Evolutionary conservation across 2,329 filamentous ascomycete genomes (phyloP), one percentile per base, ranked within the genome.

Genomic region (Xylaria sp.): DNA sequence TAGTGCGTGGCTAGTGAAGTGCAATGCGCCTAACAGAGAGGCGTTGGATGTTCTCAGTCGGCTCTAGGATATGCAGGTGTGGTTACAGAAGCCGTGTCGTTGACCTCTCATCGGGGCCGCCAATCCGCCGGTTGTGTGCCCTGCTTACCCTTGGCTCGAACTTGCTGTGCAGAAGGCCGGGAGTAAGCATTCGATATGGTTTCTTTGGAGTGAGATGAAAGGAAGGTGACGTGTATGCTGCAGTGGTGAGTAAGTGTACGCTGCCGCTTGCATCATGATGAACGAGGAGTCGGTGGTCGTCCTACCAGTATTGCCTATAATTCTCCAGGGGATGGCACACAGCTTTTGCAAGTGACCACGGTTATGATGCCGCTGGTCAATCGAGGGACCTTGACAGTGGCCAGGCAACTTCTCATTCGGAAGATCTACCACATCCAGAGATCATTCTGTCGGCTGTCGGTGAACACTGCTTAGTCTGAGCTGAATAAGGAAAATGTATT

Each of bases 381-480:
- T 56, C 21, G 21, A 63, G 59, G 51, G 33, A 49, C 55, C 52
- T 61, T 63, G 63, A 56, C 60, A 31, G 56, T 15, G 43, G 57
- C 37, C 43, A 63, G 56, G 47, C 28, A 57, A 7, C 38, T 50
- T 47, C 42, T 45, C 52, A 25, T 54, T 65, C 56, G 64, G 61
- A 64, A 56, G 64, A 64, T 63, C 64, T 66, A 40, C 64, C 61
- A 31, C 40, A 64, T 61, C 57, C 25, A 64, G 61, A 46, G 61
- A 64, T 64, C 57, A 53, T 53, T 56, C 14, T 47, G 53, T 66
- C 61, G 64, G 64, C 57, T 59, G 55, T 55, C 51, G 56, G 60
- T 60, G 57, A 60, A 31, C 56, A 37, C 3, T 62, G 64, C 61
- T 62, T 61, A 60, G 58, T 59, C 64, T 62, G 55, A 54, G 61